Conservation (phyloP, 106 monocot genomes). For the Agapanthus africanus region DNA sequence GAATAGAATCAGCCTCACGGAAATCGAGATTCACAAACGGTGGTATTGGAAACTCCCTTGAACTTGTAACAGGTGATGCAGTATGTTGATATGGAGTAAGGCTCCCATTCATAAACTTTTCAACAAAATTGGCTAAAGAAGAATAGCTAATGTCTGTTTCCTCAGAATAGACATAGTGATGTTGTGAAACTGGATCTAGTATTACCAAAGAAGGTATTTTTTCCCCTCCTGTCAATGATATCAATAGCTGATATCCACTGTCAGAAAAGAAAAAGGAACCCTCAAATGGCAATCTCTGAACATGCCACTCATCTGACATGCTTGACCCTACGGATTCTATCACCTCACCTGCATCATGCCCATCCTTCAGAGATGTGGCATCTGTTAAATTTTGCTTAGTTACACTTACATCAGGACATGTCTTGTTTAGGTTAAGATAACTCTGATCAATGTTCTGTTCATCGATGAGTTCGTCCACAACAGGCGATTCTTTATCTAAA, state of each 20-base stretch:
- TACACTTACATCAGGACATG: background rate
- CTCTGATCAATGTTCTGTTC: conserved; percentile 9
- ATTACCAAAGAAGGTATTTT: conserved; percentile 72
- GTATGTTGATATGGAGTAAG: conserved; percentile 65
- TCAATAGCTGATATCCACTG: conserved; percentile 64
- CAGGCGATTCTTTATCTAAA: conserved; percentile 15
- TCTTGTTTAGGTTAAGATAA: conserved; percentile 15
- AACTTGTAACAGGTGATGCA: conserved; percentile 19
- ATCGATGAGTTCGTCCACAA: conserved; percentile 17
- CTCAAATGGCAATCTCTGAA: conserved; percentile 24
- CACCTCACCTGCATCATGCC: conserved; percentile 12
- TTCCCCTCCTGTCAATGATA: conserved; percentile 50
- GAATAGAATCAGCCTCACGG: conserved; percentile 69
- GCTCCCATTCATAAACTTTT: conserved; percentile 59
- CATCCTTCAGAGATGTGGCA: conserved; percentile 5
- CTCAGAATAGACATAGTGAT: conserved; percentile 66
- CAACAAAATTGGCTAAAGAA: conserved; percentile 50
- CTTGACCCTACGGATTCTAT: background rate
- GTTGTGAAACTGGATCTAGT: conserved; percentile 60
- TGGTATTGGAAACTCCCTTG: conserved; percentile 48
- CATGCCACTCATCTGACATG: conserved; percentile 10
- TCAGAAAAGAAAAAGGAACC: conserved; percentile 72
- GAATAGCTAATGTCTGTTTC: conserved; percentile 39
- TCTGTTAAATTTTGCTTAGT: background rate
- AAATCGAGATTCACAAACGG: conserved; percentile 94